These are phyloP conservation scores for Umbellularia californica DNA, from an alignment of 164 flowering plant species.

Conservation along the genomic window DNA sequence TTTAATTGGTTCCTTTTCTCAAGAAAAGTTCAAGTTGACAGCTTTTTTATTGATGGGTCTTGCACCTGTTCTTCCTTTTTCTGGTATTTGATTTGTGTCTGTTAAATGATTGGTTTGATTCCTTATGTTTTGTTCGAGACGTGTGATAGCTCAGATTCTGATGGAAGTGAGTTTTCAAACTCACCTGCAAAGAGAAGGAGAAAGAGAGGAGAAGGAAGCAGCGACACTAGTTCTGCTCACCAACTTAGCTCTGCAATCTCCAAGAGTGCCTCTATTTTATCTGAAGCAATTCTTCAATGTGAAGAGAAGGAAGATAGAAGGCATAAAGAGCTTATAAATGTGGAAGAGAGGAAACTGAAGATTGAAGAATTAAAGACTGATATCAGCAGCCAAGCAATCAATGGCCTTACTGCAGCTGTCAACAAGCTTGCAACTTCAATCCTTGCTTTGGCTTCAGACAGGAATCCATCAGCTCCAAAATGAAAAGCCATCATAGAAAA, in stretches of 20 bases:
- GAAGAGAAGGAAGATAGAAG: slow-evolving; percentile 68
- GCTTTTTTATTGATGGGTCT: slow-evolving; percentile 1
- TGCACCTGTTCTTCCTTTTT: background rate
- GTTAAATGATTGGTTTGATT: slow-evolving; percentile 21
- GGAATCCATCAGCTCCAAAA: background rate
- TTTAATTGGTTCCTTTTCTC: background rate
- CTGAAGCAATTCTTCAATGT: slow-evolving; percentile 53
- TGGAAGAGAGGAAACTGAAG: slow-evolving; percentile 61
- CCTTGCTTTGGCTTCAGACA: background rate
- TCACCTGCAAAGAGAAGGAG: slow-evolving; percentile 65
- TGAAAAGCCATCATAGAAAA: background rate
- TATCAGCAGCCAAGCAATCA: slow-evolving; percentile 17
- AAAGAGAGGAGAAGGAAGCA: slow-evolving; percentile 23
- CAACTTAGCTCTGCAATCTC: slow-evolving; percentile 58
- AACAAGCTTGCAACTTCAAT: slow-evolving; percentile 3
- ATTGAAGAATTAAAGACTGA: slow-evolving; percentile 57
- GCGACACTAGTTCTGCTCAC: slow-evolving; percentile 12
- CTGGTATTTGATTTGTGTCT: background rate
- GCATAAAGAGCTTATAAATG: slow-evolving; percentile 46
- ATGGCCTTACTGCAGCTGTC: background rate
- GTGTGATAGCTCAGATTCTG: slow-evolving; percentile 56
- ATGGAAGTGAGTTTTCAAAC: slow-evolving; percentile 56
- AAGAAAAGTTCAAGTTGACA: slow-evolving; percentile 9
- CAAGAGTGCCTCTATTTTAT: slow-evolving; percentile 58
- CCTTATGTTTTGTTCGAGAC: slow-evolving; percentile 23